Percentiles rank a stretch among this genome's conserved stretches.
These are phyloP conservation scores for Ormosia semicastrata DNA, from an alignment of 306 rosid genomes.

Conservation along the genomic window DNA sequence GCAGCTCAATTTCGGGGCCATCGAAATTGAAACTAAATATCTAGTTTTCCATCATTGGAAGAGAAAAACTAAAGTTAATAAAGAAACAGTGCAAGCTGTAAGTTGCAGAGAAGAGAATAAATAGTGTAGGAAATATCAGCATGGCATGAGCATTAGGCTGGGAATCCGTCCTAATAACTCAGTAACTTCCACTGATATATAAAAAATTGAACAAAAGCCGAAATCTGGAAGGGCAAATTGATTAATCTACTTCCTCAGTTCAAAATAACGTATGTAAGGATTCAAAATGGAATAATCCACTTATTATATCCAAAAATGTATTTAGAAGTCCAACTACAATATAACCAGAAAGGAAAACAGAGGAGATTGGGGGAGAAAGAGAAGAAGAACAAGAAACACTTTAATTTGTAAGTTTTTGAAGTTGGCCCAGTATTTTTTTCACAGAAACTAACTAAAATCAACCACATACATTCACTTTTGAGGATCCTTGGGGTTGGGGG, in stretches of 20 bases:
- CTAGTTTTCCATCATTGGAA: neutral
- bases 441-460: neutral
- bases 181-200: neutral
- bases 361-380: neutral
- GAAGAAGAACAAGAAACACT: neutral
- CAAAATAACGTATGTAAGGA: no score
- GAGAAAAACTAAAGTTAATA: neutral
- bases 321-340: neutral
- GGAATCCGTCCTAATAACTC: neutral
- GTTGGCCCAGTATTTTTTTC: neutral
- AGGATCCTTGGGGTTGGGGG: neutral
- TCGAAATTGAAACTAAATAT: slow-evolving; percentile 3
- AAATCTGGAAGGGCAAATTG: neutral
- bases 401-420: neutral
- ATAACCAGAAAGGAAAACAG: neutral
- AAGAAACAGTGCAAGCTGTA: neutral
- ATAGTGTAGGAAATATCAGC: neutral
- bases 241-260: neutral
- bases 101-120: neutral
- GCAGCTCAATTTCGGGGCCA: neutral
- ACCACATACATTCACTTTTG: neutral
- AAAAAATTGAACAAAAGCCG: neutral
- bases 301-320: no score
- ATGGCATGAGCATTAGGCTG: neutral
- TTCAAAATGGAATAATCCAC: no score